Base-by-base conservation (phyloP, 352 stramenopile genomes). In the Globisporangium echinulatum region DNA sequence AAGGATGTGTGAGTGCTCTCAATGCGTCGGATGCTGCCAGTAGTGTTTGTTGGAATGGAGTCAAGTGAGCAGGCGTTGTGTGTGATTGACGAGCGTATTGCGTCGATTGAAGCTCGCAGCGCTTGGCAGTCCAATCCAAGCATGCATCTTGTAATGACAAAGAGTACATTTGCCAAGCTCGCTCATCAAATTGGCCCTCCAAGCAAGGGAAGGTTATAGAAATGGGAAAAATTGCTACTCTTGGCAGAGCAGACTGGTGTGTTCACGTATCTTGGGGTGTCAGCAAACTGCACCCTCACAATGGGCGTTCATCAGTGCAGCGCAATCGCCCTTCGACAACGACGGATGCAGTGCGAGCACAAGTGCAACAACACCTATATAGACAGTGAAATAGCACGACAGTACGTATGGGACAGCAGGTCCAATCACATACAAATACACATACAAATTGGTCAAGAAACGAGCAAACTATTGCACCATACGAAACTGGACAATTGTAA, bases 251-350 rank as follows among this genome's bases (percentile, higher is more conserved):
- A 72, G 75, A 82, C 72, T 13, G 57, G 37, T 81, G 78, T 88
- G 78, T 86, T 88, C 75, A 66, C 17, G 78, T 88, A 75, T 88
- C 73, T 72, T 85, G 71, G 77, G 77, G 75, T 86, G 78, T 86
- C 75, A 88, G 78, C 78, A 83, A 54, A 67, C 82, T 82, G 75
- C 74, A 75, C 78, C 78, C 70, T 88, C 78, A 88, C 78, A 73
- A 54, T 44, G 67, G 50, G 62, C 75, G 78, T 86, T 88, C 78
- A 88, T 88, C 59, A 75, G 74, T 63, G 80, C 75, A 85, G 82
- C 68, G 68, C 69, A 66, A 70, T 63, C 74, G 85, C 74, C 78
- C 77, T 79, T 81, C 78, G 78, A 88, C 78, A 88, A 85, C 72
- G 78, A 85, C 78, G 75, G 71, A 73, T 84, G 25, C 5, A 25